Percentiles rank a stretch among this genome's conserved stretches.
Evolutionary conservation across 129 eudicot species (phyloP).

Genomic region (Lactuca sativa): DNA sequence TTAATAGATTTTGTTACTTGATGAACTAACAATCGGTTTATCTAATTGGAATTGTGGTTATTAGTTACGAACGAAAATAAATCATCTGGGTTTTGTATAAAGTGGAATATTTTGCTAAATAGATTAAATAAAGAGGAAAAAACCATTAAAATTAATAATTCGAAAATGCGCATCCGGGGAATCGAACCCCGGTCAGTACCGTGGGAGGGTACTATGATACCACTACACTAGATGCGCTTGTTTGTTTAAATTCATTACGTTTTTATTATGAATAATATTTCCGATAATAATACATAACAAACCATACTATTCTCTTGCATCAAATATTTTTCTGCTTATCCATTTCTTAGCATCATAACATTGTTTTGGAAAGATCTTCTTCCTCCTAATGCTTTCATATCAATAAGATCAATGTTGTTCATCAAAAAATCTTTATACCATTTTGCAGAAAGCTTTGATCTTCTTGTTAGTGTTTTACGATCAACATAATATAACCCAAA

Average conservation of each 20-base stretch:
- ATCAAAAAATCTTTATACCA: conserved; percentile 60
- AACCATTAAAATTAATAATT: too few relatives aligned
- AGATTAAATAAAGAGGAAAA: too few relatives aligned
- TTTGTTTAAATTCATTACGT: too few relatives aligned
- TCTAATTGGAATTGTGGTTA: too few relatives aligned
- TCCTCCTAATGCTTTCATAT: conserved; percentile 9
- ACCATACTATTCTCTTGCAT: too few relatives aligned
- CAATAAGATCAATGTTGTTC: conserved; percentile 21
- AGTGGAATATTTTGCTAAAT: too few relatives aligned
- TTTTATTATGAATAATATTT: too few relatives aligned
- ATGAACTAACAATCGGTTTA: too few relatives aligned
- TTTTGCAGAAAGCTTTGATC: conserved; percentile 60
- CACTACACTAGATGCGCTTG: conserved; percentile 76
- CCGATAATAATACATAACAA: too few relatives aligned
- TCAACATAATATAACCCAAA: conserved; percentile 71
- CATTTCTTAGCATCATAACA: not conserved
- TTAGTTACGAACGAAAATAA: too few relatives aligned
- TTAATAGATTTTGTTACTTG: too few relatives aligned
- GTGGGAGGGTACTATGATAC: conserved; percentile 90
- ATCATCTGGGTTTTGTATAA: too few relatives aligned
- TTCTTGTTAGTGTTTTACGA: conserved; percentile 43
- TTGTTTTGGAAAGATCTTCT: conserved; percentile 3
- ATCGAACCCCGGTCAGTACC: conserved; percentile 84
- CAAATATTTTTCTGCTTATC: not conserved
- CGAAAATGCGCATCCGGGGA: conserved; percentile 63